phyloP scores from a whole-genome alignment of 805 yeast species.

The Suhomyces emberorum region DNA sequence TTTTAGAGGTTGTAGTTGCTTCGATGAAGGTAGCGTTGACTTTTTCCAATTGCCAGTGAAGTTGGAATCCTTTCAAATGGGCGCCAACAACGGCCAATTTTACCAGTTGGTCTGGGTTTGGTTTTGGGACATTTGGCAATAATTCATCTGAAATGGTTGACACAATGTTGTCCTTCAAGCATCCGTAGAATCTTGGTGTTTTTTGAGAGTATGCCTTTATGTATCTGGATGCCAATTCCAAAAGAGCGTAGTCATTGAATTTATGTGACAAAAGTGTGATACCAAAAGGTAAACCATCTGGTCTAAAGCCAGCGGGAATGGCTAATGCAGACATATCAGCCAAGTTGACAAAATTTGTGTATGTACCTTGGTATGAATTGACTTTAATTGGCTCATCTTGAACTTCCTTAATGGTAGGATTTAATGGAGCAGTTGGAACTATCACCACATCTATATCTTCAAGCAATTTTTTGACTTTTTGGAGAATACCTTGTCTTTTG shows the following conservation, averaged over 20 bases:
- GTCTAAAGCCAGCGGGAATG: slow-evolving; percentile 79
- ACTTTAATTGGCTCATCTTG: slow-evolving; percentile 73
- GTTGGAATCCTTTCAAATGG: slow-evolving; percentile 80
- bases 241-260: slow-evolving; percentile 84
- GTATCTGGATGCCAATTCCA: slow-evolving; percentile 76
- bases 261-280: slow-evolving; percentile 78
- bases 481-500: slow-evolving; percentile 75
- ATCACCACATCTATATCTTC: slow-evolving; percentile 67
- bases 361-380: slow-evolving; percentile 94
- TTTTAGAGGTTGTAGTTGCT: slow-evolving; percentile 64
- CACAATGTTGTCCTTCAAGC: slow-evolving; percentile 35
- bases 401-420: slow-evolving; percentile 76
- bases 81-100: slow-evolving; percentile 95
- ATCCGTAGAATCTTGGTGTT: slow-evolving; percentile 56
- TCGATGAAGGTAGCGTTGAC: slow-evolving; percentile 71
- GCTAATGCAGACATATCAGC: slow-evolving; percentile 93
- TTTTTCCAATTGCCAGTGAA: slow-evolving; percentile 90
- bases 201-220: slow-evolving; percentile 46
- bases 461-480: slow-evolving; percentile 55
- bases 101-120: slow-evolving; percentile 42
- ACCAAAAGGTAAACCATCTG: slow-evolving; percentile 89
- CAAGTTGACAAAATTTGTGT: slow-evolving; percentile 93
- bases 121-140: slow-evolving; percentile 42
- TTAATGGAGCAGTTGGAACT: slow-evolving; percentile 93
- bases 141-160: slow-evolving; percentile 45